Evolutionary conservation across 495 filamentous ascomycete genomes (phyloP), one percentile per base, ranked within the genome.

Genomic region (Aspergillus panamensis): DNA sequence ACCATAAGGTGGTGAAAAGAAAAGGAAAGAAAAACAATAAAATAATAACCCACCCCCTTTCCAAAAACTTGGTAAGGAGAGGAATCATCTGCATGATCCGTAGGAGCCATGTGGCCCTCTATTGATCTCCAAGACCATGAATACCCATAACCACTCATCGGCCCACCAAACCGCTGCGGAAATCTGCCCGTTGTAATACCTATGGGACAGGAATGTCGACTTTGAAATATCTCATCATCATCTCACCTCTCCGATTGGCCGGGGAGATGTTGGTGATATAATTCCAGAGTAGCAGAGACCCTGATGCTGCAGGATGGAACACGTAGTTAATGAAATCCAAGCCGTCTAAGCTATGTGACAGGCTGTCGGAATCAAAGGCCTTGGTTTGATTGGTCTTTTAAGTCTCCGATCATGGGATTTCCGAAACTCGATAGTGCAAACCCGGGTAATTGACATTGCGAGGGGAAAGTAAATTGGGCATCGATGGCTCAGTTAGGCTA

Each of bases 271-370:
- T 43, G 17, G 13, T n/a, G n/a, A 57, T 14, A 30, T 21, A 21
- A 35, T 25, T 48, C 20, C 48, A 45, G 32, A 48, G 39, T 48
- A 20, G 45, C 19, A 48, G 59, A 42, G 40, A 39, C 21, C 31
- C 53, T 37, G 53, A 30, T 51, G 51, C 19, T 32, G 51, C 51
- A 33, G 6, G 21, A 55, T 44, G 25, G 43, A 54, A 58, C 59
- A 62, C 54, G 59, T 58, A 50, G 54, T 58, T 45, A 44, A 43
- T 39, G 35, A 29, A 31, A 10, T 8, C 19, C 44, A 6, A 45
- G 35, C 20, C 39, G 19, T 32, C 43, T 16, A 42, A 53, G 40
- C 43, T 25, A 40, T 53, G 53, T 61, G 59, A 61, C 59, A 43
- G 59, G 43, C 19, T 61, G 49, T 43, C 54, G 54, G 53, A 33